Percentiles rank a stretch among this genome's conserved stretches.
Conservation (phyloP, 2,329 filamentous ascomycete species). For the Aureobasidium sp. region DNA sequence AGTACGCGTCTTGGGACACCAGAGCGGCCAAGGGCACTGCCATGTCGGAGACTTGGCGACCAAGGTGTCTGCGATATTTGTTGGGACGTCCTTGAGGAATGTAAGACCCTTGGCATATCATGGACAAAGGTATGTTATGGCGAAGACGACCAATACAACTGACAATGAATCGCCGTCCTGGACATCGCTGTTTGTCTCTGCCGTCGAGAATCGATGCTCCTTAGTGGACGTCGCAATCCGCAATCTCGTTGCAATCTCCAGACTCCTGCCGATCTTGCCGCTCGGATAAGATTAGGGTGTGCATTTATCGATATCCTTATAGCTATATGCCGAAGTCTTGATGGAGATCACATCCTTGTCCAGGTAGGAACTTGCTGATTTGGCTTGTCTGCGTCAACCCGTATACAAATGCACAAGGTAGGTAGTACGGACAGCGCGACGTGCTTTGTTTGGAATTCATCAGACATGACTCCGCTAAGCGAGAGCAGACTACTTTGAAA, state of each 20-base stretch:
- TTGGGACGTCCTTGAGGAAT: not conserved
- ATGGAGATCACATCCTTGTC: not conserved
- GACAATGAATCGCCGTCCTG: too few species aligned
- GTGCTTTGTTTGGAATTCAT: not conserved
- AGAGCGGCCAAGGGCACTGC: not conserved
- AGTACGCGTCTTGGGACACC: not conserved
- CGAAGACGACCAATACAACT: not conserved
- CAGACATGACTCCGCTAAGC: not conserved
- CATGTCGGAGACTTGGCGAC: not conserved
- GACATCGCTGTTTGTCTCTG: not conserved
- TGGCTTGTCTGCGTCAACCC: not conserved
- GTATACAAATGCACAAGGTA: too few species aligned
- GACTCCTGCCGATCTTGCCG: not conserved
- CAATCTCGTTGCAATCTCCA: conserved; percentile 1
- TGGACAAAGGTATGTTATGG: not conserved
- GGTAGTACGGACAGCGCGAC: not conserved
- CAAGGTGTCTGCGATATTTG: not conserved
- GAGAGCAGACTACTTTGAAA: not conserved
- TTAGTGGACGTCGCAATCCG: conserved; percentile 2
- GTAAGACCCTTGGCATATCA: not conserved
- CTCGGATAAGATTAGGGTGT: not conserved
- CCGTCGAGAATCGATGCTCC: not conserved
- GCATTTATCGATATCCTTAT: not conserved
- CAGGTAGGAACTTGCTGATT: not conserved
- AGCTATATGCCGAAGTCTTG: not conserved